Base-by-base conservation (phyloP, 164 flowering plant species). In the Cinnamomum chago region DNA sequence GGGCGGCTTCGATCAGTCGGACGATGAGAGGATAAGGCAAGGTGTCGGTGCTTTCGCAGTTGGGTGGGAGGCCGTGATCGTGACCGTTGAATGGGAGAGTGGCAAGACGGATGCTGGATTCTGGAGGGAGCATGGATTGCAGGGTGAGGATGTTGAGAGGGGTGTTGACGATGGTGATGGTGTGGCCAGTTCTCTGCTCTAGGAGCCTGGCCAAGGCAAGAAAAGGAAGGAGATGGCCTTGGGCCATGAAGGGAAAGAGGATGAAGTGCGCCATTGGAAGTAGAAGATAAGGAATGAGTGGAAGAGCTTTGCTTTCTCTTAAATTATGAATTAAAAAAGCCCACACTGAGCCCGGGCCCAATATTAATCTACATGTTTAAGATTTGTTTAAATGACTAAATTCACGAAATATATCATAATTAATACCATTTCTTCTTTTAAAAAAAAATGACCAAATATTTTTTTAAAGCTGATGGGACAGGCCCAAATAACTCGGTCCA, bases 101-200 rank as follows among this genome's bases (percentile, higher is more conserved):
- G 25, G 3, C 65, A 68, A 76, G 58, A 65, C 47, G 65, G 75
- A 76, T 76, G 55, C 30, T 10, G 50, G 75, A 52, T 25, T 52
- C 33, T 4, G 28, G 22, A 5, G 69, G 75, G 4, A 67, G 58
- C 20, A 67, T 24, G 47, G 79, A 9, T 52, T 35, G 25, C 62
- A 72, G 72, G 22, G 15, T 55, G 20, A 28, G 24, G 33, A 72
- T 23, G 75, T 76, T 76, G 75, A 65, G 71, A 3, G 75, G 79
- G 68, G 79, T 72, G 75, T 20, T 76, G 67, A 72, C 62, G 72
- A 77, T 18, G 72, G 79, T 77, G 71, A 76, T 30, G 72, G 72
- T 67, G 72, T 27, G 14, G 40, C 15, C 62, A 40, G 47, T 13
- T 55, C 65, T 60, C 18, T 22, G 35, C 5, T 72, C 71, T 10